Evolutionary conservation across 257 asterid genomes (phyloP).

Genomic region (Solanum dulcamara): DNA sequence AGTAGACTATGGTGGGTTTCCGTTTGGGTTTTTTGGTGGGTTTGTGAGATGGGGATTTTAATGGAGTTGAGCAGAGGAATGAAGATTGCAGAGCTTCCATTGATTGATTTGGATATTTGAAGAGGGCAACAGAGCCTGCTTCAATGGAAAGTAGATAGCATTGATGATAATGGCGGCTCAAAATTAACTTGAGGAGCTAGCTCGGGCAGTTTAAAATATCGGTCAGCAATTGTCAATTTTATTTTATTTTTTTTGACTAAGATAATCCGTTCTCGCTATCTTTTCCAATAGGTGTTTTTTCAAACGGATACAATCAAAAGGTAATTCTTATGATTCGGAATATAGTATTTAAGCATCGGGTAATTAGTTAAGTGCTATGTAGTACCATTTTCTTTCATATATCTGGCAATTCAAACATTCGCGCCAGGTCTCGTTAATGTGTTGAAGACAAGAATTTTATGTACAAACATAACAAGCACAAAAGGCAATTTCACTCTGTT

Average conservation of each 20-base stretch:
- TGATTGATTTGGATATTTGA: not conserved
- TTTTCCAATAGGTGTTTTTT: too few relatives aligned
- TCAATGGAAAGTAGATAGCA: not conserved
- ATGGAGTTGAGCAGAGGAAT: conserved; percentile 25
- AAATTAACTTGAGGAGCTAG: not conserved
- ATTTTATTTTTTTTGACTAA: too few relatives aligned
- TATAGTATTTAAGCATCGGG: not conserved
- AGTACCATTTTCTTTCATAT: not conserved
- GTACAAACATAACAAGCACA: not conserved
- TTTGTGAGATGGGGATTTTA: conserved; percentile 14
- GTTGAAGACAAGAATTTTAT: not conserved
- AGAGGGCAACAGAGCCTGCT: not conserved
- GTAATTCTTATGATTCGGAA: too few relatives aligned
- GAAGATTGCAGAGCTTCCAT: conserved; percentile 69
- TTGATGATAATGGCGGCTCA: not conserved
- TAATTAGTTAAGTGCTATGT: not conserved
- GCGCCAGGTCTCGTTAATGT: not conserved
- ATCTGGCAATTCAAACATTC: not conserved
- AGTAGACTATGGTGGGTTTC: conserved; percentile 16
- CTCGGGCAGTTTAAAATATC: not conserved
- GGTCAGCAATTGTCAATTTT: not conserved
- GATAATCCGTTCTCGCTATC: too few relatives aligned
- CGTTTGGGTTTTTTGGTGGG: conserved; percentile 8
- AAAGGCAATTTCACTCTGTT: not conserved
- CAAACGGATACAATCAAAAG: too few relatives aligned